Base-by-base conservation (phyloP, 2,329 filamentous ascomycete species). In the Microthyrium microscopicum region DNA sequence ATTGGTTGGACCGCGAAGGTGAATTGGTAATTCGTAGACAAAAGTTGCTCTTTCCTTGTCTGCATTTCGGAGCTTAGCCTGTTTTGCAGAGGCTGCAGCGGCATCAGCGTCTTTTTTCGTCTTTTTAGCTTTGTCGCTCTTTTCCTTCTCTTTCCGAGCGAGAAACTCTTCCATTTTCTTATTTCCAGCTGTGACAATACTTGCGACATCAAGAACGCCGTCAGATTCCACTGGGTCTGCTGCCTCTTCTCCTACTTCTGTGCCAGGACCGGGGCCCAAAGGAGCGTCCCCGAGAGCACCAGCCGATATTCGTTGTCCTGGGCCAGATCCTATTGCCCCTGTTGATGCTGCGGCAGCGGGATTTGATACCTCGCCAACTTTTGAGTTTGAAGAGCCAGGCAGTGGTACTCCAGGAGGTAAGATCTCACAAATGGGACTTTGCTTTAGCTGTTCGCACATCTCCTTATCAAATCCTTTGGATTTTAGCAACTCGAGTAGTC, bases 201-300 rank as follows among this genome's bases (percentile, higher is more conserved):
- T 77, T n/a, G 81, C 82, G 29, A 89, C 79, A 44, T 89, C 79
- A 3, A 89, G 61, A 6, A 85, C 78, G 17, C 81, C 81, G 37
- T 87, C 80, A 2, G 71, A 66, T 5, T 73, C 68, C 5, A 69
- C 57, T 4, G 61, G 55, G 4, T 56, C 57, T 28, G 54, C 57
- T 32, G 55, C 54, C 32, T 68, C 66, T 24, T 57, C 57, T 11
- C 64, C 67, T 3, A 65, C 62, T 38, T 70, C 62, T 1, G 66
- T 70, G 13, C 62, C 63, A 4, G 56, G 54, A 3, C 68, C 70
- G 9, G 68, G 66, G 3, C 64, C 65, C 32, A 64, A 53, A 12
- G 67, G 66, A 13, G 54, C 53, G 29, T 55, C 58, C 26, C 59
- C 53, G 40, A 61, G 48, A 36, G 59, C 44, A 39, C 56, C 44